Base-by-base conservation (phyloP, 805 yeast genomes). In the Metschnikowia kunwiensis region DNA sequence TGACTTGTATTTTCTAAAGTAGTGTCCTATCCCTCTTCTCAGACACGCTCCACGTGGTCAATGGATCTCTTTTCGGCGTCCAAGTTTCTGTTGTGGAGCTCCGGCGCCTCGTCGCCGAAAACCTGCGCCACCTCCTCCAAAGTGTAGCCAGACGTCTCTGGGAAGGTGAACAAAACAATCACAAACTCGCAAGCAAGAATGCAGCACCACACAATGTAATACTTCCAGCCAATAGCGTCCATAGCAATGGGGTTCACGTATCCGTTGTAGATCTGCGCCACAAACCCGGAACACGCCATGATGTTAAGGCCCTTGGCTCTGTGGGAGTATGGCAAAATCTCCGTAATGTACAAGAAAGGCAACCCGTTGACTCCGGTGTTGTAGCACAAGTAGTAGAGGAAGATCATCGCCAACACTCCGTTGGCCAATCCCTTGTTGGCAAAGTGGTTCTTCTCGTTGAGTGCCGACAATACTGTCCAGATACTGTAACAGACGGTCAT, bases 401-500 rank as follows among this genome's bases (percentile, higher is more conserved):
- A 74, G 34, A 75, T 69, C 72, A 75, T 68, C 7, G 74, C 74
- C 49, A 66, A 61, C 17, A 72, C 75, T 42, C 74, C 78, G 36
- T 60, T 58, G 32, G 70, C 72, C 19, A 65, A 52, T 3, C 55
- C 12, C 42, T 68, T 68, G 38, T 72, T 60, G 38, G 58, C 53
- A 47, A 66, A 68, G 46, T 65, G 43, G 28, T 64, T 54, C 49
- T 70, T 51, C 43, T 63, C 70, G 52, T 68, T 69, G 26, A 64
- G 46, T 1, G 78, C 78, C 15, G 79, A 72, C 27, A 50, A 44
- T 10, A 40, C 38, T 5, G 78, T 74, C 70, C 74, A 68, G 30
- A 69, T 58, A 13, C 65, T 54, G 47, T 54, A 71, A 27, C 61
- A 48, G 7, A 62, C 22, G 38, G 62, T 46, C 70, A 72, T 69